Evolutionary conservation across 768 basidiomycete genomes (phyloP).

Genomic region (Lentinula boryana): DNA sequence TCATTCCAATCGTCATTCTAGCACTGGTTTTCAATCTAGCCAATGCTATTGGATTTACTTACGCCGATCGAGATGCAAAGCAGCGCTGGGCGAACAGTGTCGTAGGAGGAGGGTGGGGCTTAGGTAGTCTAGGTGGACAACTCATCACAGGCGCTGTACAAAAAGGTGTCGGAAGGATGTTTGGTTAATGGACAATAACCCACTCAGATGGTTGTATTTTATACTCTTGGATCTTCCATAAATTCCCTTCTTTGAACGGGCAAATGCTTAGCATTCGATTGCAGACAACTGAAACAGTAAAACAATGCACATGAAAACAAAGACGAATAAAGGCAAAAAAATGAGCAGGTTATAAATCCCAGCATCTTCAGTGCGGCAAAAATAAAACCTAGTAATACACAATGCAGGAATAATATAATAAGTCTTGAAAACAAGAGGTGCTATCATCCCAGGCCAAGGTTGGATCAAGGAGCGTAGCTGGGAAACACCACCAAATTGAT

Average conservation of each 20-base stretch:
- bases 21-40: constrained; percentile 88
- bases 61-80: constrained; percentile 84
- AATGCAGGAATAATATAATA: background rate
- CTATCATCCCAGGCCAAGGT: background rate
- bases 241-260: background rate
- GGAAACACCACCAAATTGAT: background rate
- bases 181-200: constrained; percentile 33
- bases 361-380: background rate
- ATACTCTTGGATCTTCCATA: constrained; percentile 7
- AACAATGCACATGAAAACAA: constrained; percentile 12
- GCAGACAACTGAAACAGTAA: constrained; percentile 8
- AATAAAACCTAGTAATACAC: constrained; percentile 5
- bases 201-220: background rate
- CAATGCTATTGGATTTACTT: background rate
- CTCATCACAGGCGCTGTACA: constrained; percentile 78
- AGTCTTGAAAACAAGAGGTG: background rate
- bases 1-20: constrained; percentile 89
- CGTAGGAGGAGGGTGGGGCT: constrained; percentile 61
- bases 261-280: background rate
- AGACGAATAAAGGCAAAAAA: constrained; percentile 14
- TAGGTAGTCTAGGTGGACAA: constrained; percentile 82
- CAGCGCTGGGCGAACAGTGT: constrained; percentile 81
- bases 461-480: constrained; percentile 1
- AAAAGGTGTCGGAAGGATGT: constrained; percentile 73
- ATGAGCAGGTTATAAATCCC: background rate